Base-by-base conservation (phyloP, 441 rosid species). In the Populus hybrid region DNA sequence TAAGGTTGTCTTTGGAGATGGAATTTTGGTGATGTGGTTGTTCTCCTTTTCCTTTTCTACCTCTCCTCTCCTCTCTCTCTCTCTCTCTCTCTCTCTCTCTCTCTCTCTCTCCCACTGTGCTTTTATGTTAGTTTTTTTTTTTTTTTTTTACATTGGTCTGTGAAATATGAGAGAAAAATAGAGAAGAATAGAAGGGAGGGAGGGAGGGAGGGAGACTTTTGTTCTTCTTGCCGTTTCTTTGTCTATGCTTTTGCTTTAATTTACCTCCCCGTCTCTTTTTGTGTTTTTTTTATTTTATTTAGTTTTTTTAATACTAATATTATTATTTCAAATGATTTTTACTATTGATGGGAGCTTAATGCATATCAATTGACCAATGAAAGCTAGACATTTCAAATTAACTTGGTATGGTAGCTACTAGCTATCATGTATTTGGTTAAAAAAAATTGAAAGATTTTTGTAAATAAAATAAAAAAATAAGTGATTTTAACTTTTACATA, bases 121-220 rank as follows among this genome's bases (percentile, higher is more conserved):
- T 20, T 63, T 71, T 77, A 10, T 26, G 6, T 2, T 24, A 23
- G 32, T 3, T 8, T 73, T 26, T n/a, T 38, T 42, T 28, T 73
- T 81, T 89, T 26, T 26, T 26, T 42, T 42, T 12, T 1, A 88
- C 93, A 87, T 89, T 93, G 76, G 91, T 83, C 85, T 77, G 61
- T 69, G 86, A 72, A 72, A 72, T 12, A 14, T 5, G 64, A 46
- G 50, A 26, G 28, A 12, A 23, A 67, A 85, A 84, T 28, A 67
- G 73, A 76, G 18, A 5, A 46, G 57, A 46, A 6, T 32, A 32
- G 35, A 12, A 46, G 0, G 20, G 18, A 3, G 54, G 0, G 50
- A 11, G 16, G 2, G 50, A 36, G 40, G 10, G 3, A 38, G 57
- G 57, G 57, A 46, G 57, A 46, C 57, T 46, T 46, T 46, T 1